Base-by-base conservation (phyloP, 2,329 filamentous ascomycete species). In the Sarocladiaceae sp. region DNA sequence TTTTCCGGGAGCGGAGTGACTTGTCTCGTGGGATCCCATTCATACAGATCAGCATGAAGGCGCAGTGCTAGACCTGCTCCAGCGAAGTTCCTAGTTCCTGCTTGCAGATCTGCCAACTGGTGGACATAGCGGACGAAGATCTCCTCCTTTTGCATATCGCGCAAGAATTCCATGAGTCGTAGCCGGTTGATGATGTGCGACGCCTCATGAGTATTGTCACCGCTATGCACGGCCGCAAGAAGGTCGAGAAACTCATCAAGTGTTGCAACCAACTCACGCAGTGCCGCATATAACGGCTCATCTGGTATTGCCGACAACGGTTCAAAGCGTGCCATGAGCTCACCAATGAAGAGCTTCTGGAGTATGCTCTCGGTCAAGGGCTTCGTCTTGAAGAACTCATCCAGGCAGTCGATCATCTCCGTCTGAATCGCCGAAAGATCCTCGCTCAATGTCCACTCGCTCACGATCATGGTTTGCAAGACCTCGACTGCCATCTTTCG, bases 91-190 rank as follows among this genome's bases (percentile, higher is more conserved):
- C 84, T 75, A 3, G 85, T 77, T 32, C 83, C 78, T 7, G 78
- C 75, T 61, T 97, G 91, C 11, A 93, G 70, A 31, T 80, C 70
- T 2, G 89, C 87, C 16, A 97, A 74, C 62, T 96, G 89, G 59
- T 97, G 91, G 12, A 97, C 90, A 56, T 97, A 96, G 51, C 89
- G 84, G 51, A 95, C 85, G 62, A 95, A 97, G 46, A 96, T 95
- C 56, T 96, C 90, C 60, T 95, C 89, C 58, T 95, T 95, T 53
- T 94, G 87, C 84, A 96, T 95, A 58, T 96, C 89, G 52, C 89
- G 85, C 54, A 97, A 75, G 65, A 96, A 97, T 54, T 96, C 88
- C 90, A 97, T 96, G 20, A 97, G 70, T 45, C 88, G 81, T 43
- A 97, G 69, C 1, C 88, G 88, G 61, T 96, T 89, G 63, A 95